A percentile compares a stretch with the other conserved stretches of the same genome.
Evolutionary conservation across 306 rosid species (phyloP).

Genomic region (Trifolium pratense): DNA sequence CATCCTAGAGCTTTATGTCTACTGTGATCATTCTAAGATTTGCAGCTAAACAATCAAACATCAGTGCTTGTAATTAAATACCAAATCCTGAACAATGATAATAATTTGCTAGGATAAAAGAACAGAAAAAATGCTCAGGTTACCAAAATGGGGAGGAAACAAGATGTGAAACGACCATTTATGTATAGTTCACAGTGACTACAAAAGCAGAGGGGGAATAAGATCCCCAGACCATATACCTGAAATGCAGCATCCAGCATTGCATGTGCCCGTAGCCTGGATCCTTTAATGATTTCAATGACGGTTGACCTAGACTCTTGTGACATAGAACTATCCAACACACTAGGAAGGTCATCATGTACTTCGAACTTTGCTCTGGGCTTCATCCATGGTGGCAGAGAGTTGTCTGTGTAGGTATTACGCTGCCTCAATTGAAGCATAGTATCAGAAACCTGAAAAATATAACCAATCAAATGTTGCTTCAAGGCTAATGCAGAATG

Average conservation of each 20-base stretch:
- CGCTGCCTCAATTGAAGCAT: constrained; percentile 75
- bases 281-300: constrained; percentile 71
- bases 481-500: constrained; percentile 34
- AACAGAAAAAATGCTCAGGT: neutral
- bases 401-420: constrained; percentile 65
- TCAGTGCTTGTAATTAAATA: constrained; percentile 16
- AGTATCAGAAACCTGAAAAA: constrained; percentile 78
- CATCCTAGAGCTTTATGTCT: constrained; percentile 34
- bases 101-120: constrained; percentile 7
- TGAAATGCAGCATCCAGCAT: constrained; percentile 88
- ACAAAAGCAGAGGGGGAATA: constrained; percentile 16
- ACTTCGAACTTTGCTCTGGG: constrained; percentile 48
- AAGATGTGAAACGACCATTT: constrained; percentile 10
- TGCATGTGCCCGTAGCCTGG: constrained; percentile 66
- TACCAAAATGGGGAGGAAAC: constrained; percentile 13
- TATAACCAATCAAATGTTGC: constrained; percentile 38
- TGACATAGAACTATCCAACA: constrained; percentile 56
- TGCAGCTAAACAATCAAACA: constrained; percentile 31
- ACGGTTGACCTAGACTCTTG: constrained; percentile 68
- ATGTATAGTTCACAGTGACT: constrained; percentile 32
- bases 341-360: constrained; percentile 50
- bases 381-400: constrained; percentile 61
- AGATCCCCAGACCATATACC: constrained; percentile 54
- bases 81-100: constrained; percentile 1
- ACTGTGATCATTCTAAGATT: neutral